These are phyloP conservation scores for Bipolaris oryzae DNA, from an alignment of 2,329 filamentous ascomycete species.

Conservation along the genomic window DNA sequence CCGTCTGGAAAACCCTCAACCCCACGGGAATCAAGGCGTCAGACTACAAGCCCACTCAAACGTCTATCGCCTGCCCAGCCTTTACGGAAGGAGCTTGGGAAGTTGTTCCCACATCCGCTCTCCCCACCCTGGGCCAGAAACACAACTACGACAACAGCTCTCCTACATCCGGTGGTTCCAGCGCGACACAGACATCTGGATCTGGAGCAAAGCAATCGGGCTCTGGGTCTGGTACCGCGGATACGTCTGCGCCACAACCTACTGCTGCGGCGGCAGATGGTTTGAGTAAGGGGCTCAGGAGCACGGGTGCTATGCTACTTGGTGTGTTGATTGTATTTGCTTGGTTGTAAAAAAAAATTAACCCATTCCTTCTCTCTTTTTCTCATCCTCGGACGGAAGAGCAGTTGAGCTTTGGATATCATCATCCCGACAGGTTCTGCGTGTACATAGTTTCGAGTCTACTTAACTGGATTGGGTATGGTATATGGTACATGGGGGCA, in stretches of 20 bases:
- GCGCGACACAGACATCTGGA: slow-evolving; percentile 4
- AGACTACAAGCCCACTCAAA: slow-evolving; percentile 67
- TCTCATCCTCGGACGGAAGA: neutral
- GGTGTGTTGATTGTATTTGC: slow-evolving; percentile 31
- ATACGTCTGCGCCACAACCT: slow-evolving; percentile 11
- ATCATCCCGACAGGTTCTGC: neutral
- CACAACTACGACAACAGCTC: slow-evolving; percentile 23
- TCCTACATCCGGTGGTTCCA: slow-evolving; percentile 8
- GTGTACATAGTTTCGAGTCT: slow-evolving; percentile 4
- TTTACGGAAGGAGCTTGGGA: slow-evolving; percentile 74
- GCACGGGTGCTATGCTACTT: slow-evolving; percentile 25
- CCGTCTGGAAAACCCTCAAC: slow-evolving; percentile 73
- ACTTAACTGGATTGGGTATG: neutral
- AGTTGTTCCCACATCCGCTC: slow-evolving; percentile 69
- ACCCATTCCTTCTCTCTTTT: neutral
- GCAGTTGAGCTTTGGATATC: neutral
- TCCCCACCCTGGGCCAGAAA: slow-evolving; percentile 69
- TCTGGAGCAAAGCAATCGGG: neutral
- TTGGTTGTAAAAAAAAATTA: slow-evolving; percentile 21
- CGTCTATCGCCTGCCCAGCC: slow-evolving; percentile 71
- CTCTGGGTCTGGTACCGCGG: slow-evolving; percentile 7
- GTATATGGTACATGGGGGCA: neutral
- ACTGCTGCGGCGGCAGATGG: slow-evolving; percentile 29
- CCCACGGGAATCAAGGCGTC: slow-evolving; percentile 71
- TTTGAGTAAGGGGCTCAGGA: slow-evolving; percentile 29